Evolutionary conservation across 2,329 filamentous ascomycete genomes (phyloP), one percentile per base, ranked within the genome.

Genomic region (Colletotrichum coccodes): DNA sequence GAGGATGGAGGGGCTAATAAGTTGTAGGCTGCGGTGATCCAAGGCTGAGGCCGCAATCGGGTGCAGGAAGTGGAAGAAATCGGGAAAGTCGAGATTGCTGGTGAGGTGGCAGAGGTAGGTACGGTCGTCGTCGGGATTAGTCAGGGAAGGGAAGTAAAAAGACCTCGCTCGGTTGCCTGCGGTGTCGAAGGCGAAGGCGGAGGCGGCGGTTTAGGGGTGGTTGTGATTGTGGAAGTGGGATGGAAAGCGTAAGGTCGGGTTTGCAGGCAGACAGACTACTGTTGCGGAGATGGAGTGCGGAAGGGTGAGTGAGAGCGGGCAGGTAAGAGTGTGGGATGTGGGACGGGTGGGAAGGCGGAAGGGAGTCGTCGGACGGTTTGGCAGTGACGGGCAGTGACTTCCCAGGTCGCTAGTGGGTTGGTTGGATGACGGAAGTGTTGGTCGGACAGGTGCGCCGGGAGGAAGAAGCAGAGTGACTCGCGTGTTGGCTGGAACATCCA

Each of bases 11-110:
- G 58, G 47, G 38, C 16, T 40, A 46, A 30, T 40, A 32, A 16
- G 38, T 36, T 59, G 21, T 30, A 64, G 65, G 38, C 46, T 59
- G 60, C 46, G 60, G 54, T 68, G 38, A 30, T 49, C 42, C 50
- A 63, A 59, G 53, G 52, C 60, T 58, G 65, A 64, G 52, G 58
- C 42, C n/a, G 32, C 46, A 50, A 36, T 30, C 42, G 21, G 49
- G 32, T 38, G 38, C 40, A 47, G 47, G 42, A n/a, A 49, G 30
- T 63, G 40, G 64, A 34, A 26, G 21, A 28, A 40, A n/a, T 12
- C n/a, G 36, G 49, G 23, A 26, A 50, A 32, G 59, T 44, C 34
- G n/a, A 40, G 36, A 40, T n/a, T 30, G 44, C 42, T 28, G 23
- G 14, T 53, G n/a, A 16, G 28, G 53, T 36, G 30, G 46, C 32